Percentiles rank a stretch among this genome's conserved stretches.
These are phyloP conservation scores for Thraustotheca clavata DNA, from an alignment of 352 stramenopile genomes.

Conservation along the genomic window DNA sequence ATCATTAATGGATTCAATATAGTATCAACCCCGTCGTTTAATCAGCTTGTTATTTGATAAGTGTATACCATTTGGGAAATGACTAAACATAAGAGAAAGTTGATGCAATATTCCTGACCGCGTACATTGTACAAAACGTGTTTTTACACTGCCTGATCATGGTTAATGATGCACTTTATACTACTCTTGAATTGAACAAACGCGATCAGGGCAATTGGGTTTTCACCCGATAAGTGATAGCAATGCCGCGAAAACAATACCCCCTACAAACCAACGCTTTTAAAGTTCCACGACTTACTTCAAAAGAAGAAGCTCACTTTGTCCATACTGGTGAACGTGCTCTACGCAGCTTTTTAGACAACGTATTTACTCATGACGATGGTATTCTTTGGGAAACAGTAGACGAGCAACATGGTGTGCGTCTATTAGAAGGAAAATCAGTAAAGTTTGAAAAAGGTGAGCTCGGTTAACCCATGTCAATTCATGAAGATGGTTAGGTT, in stretches of 20 bases:
- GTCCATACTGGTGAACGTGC: not conserved
- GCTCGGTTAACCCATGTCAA: not conserved
- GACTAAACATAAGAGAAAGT: no score
- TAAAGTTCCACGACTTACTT: not conserved
- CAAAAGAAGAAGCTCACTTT: not conserved
- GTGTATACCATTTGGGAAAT: no score
- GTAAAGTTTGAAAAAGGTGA: not conserved
- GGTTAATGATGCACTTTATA: no score
- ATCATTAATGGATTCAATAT: no score
- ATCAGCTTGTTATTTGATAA: no score
- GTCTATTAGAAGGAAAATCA: not conserved
- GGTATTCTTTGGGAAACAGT: not conserved
- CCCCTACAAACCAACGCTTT: slow-evolving; percentile 10
- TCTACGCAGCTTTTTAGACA: slow-evolving; percentile 1
- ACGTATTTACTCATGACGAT: not conserved
- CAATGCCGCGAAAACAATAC: slow-evolving; percentile 11
- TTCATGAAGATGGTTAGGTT: not conserved
- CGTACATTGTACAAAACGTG: no score
- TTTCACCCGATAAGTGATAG: no score
- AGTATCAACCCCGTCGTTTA: no score
- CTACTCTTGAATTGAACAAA: no score
- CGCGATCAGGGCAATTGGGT: no score
- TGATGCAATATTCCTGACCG: no score
- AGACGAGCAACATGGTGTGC: not conserved
- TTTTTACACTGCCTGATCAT: no score